Conservation (phyloP, 768 basidiomycete genomes). For the Baorangia bicolor region DNA sequence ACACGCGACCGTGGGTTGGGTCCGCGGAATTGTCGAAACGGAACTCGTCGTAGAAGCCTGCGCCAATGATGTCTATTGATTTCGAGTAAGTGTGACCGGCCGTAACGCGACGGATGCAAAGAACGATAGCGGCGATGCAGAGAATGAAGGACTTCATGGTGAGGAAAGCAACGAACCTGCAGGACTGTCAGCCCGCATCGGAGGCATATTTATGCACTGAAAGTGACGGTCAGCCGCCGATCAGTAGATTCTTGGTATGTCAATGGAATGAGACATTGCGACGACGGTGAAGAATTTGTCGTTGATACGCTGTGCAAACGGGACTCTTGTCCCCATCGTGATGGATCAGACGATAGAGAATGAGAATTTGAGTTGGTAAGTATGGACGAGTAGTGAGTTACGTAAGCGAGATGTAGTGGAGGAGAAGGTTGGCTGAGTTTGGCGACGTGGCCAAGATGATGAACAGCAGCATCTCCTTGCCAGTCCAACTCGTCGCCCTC, state of each 20-base stretch:
- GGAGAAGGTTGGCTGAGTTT: background rate
- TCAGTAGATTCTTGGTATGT: background rate
- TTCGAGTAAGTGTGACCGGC: slow-evolving; percentile 10
- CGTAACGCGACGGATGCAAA: background rate
- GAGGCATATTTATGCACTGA: background rate
- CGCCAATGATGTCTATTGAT: slow-evolving; percentile 45
- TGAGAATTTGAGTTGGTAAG: too few species aligned
- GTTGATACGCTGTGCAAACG: too few species aligned
- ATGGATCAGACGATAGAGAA: background rate
- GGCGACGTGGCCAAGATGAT: slow-evolving; percentile 28
- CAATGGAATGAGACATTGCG: background rate
- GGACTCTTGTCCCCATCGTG: too few species aligned
- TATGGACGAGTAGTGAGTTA: background rate
- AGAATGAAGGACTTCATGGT: slow-evolving; percentile 7
- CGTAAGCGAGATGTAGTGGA: slow-evolving; percentile 4
- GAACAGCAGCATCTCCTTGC: slow-evolving; percentile 46
- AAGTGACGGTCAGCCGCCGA: slow-evolving; percentile 6
- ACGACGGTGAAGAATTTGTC: background rate
- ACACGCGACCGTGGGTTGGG: slow-evolving; percentile 71
- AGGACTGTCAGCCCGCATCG: background rate
- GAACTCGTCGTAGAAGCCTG: slow-evolving; percentile 50
- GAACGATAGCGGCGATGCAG: background rate
- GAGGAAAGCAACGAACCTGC: slow-evolving; percentile 7
- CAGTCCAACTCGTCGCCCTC: slow-evolving; percentile 57
- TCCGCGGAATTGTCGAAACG: slow-evolving; percentile 49